Evolutionary conservation across 495 filamentous ascomycete genomes (phyloP).

Genomic region (Endocarpon pusillum): DNA sequence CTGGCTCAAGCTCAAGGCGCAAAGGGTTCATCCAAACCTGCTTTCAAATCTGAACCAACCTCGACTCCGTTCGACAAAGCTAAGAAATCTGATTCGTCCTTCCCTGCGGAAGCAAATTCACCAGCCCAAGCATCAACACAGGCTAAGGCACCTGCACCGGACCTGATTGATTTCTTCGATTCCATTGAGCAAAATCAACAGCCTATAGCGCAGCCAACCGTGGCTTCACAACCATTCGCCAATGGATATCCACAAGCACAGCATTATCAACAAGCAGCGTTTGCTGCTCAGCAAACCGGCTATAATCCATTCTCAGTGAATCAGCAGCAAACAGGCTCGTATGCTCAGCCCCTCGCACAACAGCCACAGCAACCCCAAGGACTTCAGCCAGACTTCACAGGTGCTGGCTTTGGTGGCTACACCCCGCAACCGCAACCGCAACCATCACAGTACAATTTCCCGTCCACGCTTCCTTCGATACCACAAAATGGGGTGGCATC

Average conservation of each 20-base stretch:
- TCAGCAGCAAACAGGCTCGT: conserved; percentile 31
- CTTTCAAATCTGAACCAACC: conserved; percentile 16
- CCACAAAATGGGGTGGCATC: conserved; percentile 45
- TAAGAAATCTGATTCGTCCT: conserved; percentile 5
- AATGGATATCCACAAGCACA: conserved; percentile 30
- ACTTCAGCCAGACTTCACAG: conserved; percentile 45
- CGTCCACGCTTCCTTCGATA: conserved; percentile 36
- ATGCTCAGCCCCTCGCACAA: too few relatives aligned
- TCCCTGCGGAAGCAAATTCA: conserved; percentile 13
- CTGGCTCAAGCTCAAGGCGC: conserved; percentile 69
- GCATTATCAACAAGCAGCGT: conserved; percentile 15
- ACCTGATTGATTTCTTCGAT: conserved; percentile 97
- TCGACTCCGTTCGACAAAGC: conserved; percentile 8
- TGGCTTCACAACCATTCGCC: conserved; percentile 25
- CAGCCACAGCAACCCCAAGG: conserved; percentile 22
- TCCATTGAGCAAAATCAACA: conserved; percentile 90
- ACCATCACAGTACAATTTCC: conserved; percentile 31
- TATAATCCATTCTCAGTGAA: conserved; percentile 38
- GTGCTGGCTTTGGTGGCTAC: conserved; percentile 78
- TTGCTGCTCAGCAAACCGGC: conserved; percentile 16
- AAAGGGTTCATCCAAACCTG: conserved; percentile 52
- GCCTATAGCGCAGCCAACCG: conserved; percentile 31
- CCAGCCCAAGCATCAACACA: conserved; percentile 11
- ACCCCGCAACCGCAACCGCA: conserved; percentile 43
- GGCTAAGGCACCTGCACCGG: conserved; percentile 48